Evolutionary conservation across 108 stramenopile genomes (phyloP).

Genomic region (Skeletonema menzelii): DNA sequence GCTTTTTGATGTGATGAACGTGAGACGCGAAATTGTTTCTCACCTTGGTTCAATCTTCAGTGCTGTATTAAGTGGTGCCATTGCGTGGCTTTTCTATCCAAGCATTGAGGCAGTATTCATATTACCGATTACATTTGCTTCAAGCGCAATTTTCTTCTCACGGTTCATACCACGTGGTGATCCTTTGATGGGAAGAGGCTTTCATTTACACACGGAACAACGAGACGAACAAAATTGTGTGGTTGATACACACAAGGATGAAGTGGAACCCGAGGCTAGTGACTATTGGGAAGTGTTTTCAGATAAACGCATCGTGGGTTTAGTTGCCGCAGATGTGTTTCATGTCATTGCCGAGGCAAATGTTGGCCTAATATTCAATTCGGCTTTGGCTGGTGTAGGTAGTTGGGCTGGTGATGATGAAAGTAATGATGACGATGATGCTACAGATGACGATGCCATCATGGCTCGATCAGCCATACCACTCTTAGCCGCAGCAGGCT

Average conservation of each 20-base stretch:
- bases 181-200: conserved; percentile 38
- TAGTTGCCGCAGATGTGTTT: conserved; percentile 10
- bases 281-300: conserved; percentile 36
- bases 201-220: conserved; percentile 16
- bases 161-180: conserved; percentile 23
- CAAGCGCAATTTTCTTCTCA: conserved; percentile 22
- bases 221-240: conserved; percentile 30
- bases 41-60: conserved; percentile 29
- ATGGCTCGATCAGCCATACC: conserved; percentile 32
- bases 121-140: conserved; percentile 22
- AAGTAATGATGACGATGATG: conserved; percentile 4
- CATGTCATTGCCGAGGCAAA: conserved; percentile 37
- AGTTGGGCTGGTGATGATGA: background rate
- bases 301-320: conserved; percentile 18
- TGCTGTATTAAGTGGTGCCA: conserved; percentile 9
- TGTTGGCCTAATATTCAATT: conserved; percentile 38
- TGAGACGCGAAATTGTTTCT: conserved; percentile 34
- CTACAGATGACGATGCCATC: conserved; percentile 4
- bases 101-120: conserved; percentile 32
- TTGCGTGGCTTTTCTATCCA: conserved; percentile 35
- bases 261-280: conserved; percentile 15
- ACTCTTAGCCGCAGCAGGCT: conserved; percentile 30
- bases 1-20: conserved; percentile 36
- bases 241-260: conserved; percentile 25
- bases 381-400: conserved; percentile 22